Conservation (phyloP, 805 yeast genomes). For the Ogataea methylovora region DNA sequence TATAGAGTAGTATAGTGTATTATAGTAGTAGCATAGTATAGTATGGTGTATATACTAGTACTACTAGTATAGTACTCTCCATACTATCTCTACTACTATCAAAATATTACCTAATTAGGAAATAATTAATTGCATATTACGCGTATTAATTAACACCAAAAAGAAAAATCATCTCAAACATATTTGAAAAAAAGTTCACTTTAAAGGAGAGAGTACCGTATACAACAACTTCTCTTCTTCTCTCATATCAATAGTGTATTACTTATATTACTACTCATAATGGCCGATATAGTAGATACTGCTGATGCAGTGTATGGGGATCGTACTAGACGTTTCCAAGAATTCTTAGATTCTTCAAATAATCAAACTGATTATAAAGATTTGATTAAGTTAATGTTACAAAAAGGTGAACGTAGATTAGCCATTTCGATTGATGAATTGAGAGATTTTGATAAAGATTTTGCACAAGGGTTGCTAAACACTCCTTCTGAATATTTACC, state of each 20-base stretch:
- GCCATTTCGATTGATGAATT: constrained; percentile 78
- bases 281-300: constrained; percentile 20
- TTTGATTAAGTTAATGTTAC: constrained; percentile 65
- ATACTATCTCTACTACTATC: no score
- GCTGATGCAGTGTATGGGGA: constrained; percentile 52
- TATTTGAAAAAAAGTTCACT: no score
- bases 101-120: constrained; percentile 6
- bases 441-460: constrained; percentile 66
- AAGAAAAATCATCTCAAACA: background rate
- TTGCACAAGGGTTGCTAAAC: constrained; percentile 70
- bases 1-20: no score
- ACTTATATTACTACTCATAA: constrained; percentile 2
- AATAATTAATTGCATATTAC: constrained; percentile 1
- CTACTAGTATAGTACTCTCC: no score
- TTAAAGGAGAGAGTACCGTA: no score
- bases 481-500: constrained; percentile 83
- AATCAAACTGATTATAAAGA: constrained; percentile 57
- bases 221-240: no score
- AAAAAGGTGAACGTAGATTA: constrained; percentile 58
- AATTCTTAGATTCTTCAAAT: constrained; percentile 58
- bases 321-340: constrained; percentile 82
- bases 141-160: background rate
- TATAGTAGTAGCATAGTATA: no score
- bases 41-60: no score
- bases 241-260: no score